Evolutionary conservation across 1,139 yeast genomes (phyloP).

Genomic region (Candida labiduridarum): DNA sequence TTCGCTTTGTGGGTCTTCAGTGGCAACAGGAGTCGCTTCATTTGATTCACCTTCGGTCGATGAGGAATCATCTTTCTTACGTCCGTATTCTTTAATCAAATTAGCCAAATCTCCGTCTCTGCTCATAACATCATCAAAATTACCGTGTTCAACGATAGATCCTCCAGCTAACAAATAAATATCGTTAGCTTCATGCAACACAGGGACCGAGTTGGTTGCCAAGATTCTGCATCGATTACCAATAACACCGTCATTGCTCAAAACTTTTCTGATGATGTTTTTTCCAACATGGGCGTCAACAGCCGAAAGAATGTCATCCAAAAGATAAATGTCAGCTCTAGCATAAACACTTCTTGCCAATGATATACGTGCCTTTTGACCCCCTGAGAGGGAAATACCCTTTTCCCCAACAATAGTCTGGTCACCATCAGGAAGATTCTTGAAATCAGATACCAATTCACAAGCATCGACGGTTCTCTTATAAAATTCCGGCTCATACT

Average conservation of each 20-base stretch:
- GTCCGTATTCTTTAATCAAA: slow-evolving; percentile 32
- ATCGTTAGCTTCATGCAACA: slow-evolving; percentile 30
- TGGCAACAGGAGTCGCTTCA: slow-evolving; percentile 31
- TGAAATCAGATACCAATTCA: slow-evolving; percentile 35
- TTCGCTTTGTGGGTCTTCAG: slow-evolving; percentile 25
- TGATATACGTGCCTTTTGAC: slow-evolving; percentile 41
- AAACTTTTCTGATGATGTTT: slow-evolving; percentile 31
- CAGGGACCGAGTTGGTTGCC: slow-evolving; percentile 36
- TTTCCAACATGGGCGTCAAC: slow-evolving; percentile 41
- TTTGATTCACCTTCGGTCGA: slow-evolving; percentile 21
- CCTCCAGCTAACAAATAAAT: slow-evolving; percentile 30
- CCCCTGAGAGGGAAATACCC: slow-evolving; percentile 44
- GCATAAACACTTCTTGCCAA: slow-evolving; percentile 44
- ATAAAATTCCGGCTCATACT: slow-evolving; percentile 28
- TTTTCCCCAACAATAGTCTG: slow-evolving; percentile 43
- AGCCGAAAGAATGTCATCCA: slow-evolving; percentile 39
- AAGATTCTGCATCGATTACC: slow-evolving; percentile 33
- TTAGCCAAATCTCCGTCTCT: slow-evolving; percentile 28
- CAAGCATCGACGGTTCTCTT: slow-evolving; percentile 34
- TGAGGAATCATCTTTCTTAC: slow-evolving; percentile 17
- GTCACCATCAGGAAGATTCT: slow-evolving; percentile 39
- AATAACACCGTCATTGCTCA: slow-evolving; percentile 29
- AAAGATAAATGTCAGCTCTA: slow-evolving; percentile 37
- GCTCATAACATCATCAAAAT: slow-evolving; percentile 31
- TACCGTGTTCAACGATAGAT: slow-evolving; percentile 33